phyloP scores from a whole-genome alignment of 78 protist genomes.

The Dictyostelium firmibasis region DNA sequence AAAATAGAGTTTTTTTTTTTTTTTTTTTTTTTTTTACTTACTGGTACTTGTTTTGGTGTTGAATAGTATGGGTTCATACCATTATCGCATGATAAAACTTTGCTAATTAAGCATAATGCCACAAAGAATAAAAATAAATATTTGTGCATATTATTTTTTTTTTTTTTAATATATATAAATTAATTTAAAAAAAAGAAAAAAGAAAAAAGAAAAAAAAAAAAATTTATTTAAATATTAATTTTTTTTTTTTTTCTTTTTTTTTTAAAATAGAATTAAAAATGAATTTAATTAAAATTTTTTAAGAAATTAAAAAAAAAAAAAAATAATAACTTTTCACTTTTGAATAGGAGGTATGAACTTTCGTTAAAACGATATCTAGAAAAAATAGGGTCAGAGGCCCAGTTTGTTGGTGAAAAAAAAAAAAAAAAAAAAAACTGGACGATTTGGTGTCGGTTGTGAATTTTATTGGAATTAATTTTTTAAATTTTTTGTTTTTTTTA shows the following conservation, averaged over 20 bases:
- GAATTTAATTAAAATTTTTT: too few species aligned
- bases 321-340: background rate
- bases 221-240: background rate
- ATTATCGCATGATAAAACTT: background rate
- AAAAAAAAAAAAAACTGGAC: too few species aligned
- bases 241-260: too few species aligned
- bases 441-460: background rate
- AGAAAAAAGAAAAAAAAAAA: background rate
- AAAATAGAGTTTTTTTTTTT: too few species aligned
- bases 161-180: background rate
- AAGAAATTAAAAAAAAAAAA: too few species aligned
- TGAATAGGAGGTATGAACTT: background rate
- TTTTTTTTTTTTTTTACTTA: background rate
- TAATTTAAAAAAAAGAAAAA: background rate
- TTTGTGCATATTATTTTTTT: background rate
- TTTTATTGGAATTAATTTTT: too few species aligned
- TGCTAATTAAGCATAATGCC: background rate
- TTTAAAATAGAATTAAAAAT: too few species aligned
- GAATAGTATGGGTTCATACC: background rate
- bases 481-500: too few species aligned
- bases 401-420: too few species aligned
- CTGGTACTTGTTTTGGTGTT: background rate
- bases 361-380: too few species aligned
- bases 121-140: background rate
- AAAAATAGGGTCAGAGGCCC: too few species aligned